Percentiles rank a stretch among this genome's conserved stretches.
These are phyloP conservation scores for Colletotrichum sp. DNA, from an alignment of 2,329 filamentous ascomycete species.

Conservation along the genomic window DNA sequence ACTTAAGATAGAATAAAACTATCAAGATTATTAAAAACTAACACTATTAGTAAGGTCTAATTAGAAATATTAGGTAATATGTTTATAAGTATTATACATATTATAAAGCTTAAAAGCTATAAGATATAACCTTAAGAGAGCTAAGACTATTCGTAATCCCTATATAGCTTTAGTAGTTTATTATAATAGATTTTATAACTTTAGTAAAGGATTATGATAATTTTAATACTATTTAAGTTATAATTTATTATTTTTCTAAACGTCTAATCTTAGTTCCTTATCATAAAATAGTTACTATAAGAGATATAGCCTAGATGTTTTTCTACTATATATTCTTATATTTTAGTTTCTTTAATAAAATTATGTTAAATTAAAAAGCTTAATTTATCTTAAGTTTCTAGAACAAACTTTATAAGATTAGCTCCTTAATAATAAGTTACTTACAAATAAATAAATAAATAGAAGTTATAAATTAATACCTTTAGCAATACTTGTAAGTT, in stretches of 20 bases:
- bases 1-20: not conserved
- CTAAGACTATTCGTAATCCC: accelerated
- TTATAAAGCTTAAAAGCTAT: not conserved
- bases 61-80: not conserved
- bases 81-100: not conserved
- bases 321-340: not conserved
- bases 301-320: not conserved
- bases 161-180: not conserved
- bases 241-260: not conserved
- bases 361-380: no score
- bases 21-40: not conserved
- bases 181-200: not conserved
- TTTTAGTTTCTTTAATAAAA: no score
- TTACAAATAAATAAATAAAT: no score
- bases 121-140: not conserved
- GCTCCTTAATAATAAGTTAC: no score
- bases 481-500: no score
- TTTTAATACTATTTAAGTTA: not conserved
- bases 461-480: no score
- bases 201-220: not conserved
- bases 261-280: not conserved
- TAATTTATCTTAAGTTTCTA: no score
- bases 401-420: no score
- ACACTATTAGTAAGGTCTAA: not conserved
- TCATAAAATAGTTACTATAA: not conserved